A percentile compares a stretch with the other conserved stretches of the same genome.
These are phyloP conservation scores for Pichia exigua DNA, from an alignment of 805 yeast species.

Conservation along the genomic window DNA sequence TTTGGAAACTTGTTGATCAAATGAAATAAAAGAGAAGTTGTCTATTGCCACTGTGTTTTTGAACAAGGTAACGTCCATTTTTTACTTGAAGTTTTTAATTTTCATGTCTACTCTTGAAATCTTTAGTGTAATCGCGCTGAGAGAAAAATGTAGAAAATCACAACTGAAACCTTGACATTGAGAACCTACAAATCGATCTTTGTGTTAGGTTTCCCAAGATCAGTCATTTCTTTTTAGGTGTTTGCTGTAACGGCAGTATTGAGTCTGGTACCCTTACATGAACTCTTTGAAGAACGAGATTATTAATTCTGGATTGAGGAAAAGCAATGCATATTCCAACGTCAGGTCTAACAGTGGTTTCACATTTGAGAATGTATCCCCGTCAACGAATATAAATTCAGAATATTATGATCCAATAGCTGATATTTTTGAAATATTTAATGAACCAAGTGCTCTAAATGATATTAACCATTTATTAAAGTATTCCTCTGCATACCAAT, in stretches of 20 bases:
- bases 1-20: background rate
- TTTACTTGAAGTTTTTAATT: background rate
- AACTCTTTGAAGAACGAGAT: constrained; percentile 20
- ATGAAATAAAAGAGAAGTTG: background rate
- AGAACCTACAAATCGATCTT: too few species aligned
- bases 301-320: constrained; percentile 12
- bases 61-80: background rate
- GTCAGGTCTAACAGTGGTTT: background rate
- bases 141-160: too few species aligned
- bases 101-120: background rate
- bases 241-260: background rate
- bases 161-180: too few species aligned
- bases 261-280: background rate
- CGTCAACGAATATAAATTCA: constrained; percentile 23
- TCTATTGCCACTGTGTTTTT: background rate
- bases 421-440: constrained; percentile 45
- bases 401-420: constrained; percentile 43
- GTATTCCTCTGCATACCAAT: constrained; percentile 44
- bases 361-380: background rate
- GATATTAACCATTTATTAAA: constrained; percentile 44
- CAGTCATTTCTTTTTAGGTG: background rate
- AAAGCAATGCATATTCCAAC: constrained; percentile 1
- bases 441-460: constrained; percentile 40
- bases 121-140: background rate
- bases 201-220: background rate